Percentiles rank a stretch among this genome's conserved stretches.
These are phyloP conservation scores for Haplosporangium sp. DNA, from an alignment of 371 early-diverging fungal genomes.

Conservation along the genomic window DNA sequence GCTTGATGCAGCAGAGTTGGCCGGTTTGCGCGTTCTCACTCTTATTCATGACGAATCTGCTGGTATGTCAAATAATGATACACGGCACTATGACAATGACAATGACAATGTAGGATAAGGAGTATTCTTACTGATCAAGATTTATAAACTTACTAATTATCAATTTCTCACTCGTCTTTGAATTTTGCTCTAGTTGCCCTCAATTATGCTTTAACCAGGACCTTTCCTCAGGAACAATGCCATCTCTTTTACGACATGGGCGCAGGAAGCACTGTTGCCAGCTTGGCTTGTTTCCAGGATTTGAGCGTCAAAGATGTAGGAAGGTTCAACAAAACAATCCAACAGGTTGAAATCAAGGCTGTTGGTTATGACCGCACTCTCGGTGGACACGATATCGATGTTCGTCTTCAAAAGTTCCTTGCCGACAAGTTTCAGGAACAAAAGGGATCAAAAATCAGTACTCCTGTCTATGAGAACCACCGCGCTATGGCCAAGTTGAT, in stretches of 20 bases:
- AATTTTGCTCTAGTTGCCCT: constrained; percentile 77
- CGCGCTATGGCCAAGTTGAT: constrained; percentile 90
- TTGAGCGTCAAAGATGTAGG: constrained; percentile 68
- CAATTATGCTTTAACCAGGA: constrained; percentile 87
- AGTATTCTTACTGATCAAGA: too few relatives aligned
- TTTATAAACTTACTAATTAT: neutral
- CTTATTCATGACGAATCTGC: constrained; percentile 96
- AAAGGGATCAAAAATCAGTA: constrained; percentile 55
- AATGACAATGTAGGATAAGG: neutral
- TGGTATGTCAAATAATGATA: constrained; percentile 54
- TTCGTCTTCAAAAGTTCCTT: constrained; percentile 80
- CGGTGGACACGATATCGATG: constrained; percentile 92
- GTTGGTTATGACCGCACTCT: constrained; percentile 87
- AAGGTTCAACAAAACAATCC: constrained; percentile 67
- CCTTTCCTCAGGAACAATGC: constrained; percentile 77
- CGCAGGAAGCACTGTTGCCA: constrained; percentile 92
- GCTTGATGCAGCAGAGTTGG: constrained; percentile 93
- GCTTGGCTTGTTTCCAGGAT: constrained; percentile 85
- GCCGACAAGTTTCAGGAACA: constrained; percentile 76
- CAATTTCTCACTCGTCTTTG: neutral
- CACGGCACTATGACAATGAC: neutral
- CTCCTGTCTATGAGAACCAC: constrained; percentile 57
- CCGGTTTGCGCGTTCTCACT: constrained; percentile 84
- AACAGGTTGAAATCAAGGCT: constrained; percentile 83
- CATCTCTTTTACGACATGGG: constrained; percentile 98